phyloP scores from a whole-genome alignment of 73 alveolate genomes.

The Paramecium bursaria region DNA sequence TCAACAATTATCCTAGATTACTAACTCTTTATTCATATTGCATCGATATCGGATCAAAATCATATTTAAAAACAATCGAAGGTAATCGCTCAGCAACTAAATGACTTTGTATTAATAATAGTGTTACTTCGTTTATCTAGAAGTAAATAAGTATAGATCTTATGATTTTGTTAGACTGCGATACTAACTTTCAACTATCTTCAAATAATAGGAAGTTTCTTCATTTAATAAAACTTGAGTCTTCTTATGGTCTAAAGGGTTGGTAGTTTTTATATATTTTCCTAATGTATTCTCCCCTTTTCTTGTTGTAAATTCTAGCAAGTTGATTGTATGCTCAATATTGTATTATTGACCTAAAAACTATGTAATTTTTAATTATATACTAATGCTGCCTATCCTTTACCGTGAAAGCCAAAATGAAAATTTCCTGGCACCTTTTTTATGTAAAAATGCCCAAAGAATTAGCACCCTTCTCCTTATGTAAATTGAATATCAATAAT shows the following conservation, averaged over 20 bases:
- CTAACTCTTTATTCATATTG: constrained; percentile 34
- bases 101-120: constrained; percentile 22
- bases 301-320: constrained; percentile 58
- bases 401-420: constrained; percentile 63
- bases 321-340: constrained; percentile 53
- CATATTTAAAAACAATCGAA: constrained; percentile 57
- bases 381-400: constrained; percentile 57
- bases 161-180: constrained; percentile 9
- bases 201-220: constrained; percentile 65
- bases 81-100: constrained; percentile 51
- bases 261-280: constrained; percentile 12
- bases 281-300: constrained; percentile 24
- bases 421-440: constrained; percentile 68
- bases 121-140: constrained; percentile 53
- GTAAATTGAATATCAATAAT: constrained; percentile 6
- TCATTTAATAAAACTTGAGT: neutral
- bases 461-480: constrained; percentile 62
- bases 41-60: constrained; percentile 63
- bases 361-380: neutral
- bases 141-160: constrained; percentile 58
- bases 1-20: constrained; percentile 20
- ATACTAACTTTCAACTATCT: constrained; percentile 59
- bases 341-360: neutral
- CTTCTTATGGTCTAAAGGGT: constrained; percentile 14
- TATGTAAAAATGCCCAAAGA: constrained; percentile 64